Conservation (phyloP, 257 asterid genomes). For the Leptodermis oblonga region DNA sequence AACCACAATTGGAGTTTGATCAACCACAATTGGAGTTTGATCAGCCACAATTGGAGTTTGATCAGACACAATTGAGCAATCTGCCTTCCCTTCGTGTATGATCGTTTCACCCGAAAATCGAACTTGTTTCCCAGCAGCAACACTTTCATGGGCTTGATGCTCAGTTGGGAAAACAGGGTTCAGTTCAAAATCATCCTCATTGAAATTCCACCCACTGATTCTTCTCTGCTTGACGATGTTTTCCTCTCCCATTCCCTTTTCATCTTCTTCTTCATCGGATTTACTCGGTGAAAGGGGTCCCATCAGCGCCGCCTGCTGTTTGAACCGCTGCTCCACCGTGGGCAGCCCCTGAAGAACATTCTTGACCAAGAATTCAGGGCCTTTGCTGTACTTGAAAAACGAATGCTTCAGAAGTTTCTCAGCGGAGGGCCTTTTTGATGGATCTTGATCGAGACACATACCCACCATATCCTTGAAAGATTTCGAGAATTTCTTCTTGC, state of each 20-base stretch:
- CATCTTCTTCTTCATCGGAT: constrained; percentile 30
- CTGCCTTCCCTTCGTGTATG: constrained; percentile 27
- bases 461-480: constrained; percentile 76
- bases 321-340: constrained; percentile 55
- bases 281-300: constrained; percentile 7
- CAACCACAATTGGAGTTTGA: too few relatives aligned
- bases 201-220: constrained; percentile 88
- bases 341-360: constrained; percentile 64
- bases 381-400: constrained; percentile 60
- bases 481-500: constrained; percentile 59
- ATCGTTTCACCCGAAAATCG: constrained; percentile 33
- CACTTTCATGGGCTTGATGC: constrained; percentile 13
- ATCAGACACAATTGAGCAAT: neutral
- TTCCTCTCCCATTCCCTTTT: constrained; percentile 23
- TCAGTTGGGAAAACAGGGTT: constrained; percentile 65
- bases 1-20: neutral
- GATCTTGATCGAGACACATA: constrained; percentile 77
- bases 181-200: constrained; percentile 55
- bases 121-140: constrained; percentile 28
- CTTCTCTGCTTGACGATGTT: constrained; percentile 45
- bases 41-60: neutral
- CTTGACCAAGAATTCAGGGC: constrained; percentile 57
- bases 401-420: constrained; percentile 66
- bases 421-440: constrained; percentile 68
- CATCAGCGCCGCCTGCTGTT: constrained; percentile 16